Evolutionary conservation across 2,329 filamentous ascomycete genomes (phyloP).

Genomic region (Hypoxylon sp.): DNA sequence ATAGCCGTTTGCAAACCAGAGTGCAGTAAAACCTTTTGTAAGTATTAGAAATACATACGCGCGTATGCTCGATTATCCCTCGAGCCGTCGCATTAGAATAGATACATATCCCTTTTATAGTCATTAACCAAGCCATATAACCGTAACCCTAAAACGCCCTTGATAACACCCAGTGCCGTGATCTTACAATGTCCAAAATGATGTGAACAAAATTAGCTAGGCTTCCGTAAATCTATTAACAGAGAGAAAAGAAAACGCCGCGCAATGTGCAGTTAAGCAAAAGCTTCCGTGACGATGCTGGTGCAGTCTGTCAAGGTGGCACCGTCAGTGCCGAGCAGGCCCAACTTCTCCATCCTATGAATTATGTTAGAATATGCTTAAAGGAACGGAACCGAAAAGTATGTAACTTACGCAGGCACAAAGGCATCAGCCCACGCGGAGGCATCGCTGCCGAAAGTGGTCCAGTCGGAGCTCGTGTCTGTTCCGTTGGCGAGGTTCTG

Average conservation of each 20-base stretch:
- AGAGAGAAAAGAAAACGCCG: background rate
- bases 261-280: conserved; percentile 19
- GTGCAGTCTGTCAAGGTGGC: conserved; percentile 41
- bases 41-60: too few species aligned
- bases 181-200: too few species aligned
- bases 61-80: too few species aligned
- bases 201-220: too few species aligned
- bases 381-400: too few species aligned
- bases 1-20: too few species aligned
- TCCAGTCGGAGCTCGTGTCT: conserved; percentile 39
- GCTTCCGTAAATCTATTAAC: too few species aligned
- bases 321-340: conserved; percentile 39
- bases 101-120: too few species aligned
- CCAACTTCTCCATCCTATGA: conserved; percentile 44
- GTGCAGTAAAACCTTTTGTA: too few species aligned
- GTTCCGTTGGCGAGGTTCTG: conserved; percentile 38
- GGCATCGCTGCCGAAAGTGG: conserved; percentile 34
- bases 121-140: background rate
- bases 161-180: background rate
- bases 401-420: conserved; percentile 43
- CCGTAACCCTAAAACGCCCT: conserved; percentile 1
- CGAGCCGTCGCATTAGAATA: too few species aligned
- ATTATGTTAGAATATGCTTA: background rate
- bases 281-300: conserved; percentile 38
- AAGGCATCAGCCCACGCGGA: conserved; percentile 40